Evolutionary conservation across 1,284 basidiomycete genomes (phyloP), one percentile per base, ranked within the genome.

Genomic region (Porodaedalea pini): DNA sequence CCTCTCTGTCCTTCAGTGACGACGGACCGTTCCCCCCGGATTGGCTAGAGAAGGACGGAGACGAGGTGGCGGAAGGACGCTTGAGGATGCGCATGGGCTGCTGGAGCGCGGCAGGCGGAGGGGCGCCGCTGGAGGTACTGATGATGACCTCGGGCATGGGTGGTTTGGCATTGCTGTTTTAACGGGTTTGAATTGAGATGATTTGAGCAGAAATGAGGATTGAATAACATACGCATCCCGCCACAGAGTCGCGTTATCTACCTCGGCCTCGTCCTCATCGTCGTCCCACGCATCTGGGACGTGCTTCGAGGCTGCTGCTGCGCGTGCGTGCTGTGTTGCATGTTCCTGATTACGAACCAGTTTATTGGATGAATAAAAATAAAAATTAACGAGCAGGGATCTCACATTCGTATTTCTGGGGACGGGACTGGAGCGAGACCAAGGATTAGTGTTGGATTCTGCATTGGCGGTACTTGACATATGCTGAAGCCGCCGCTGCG

Each of bases 91-190:
- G 58, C 48, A 65, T 43, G 5, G 64, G 62, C 17, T 48, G 58
- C 36, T 63, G 48, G 50, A 65, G 54, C 17, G 60, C 61, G 17
- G 53, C 63, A 1, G 60, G 51, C 2, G 64, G 63, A 31, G 54
- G 45, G 40, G 51, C 32, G 8, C 51, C 37, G 11, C 34, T 40
- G 31, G 58, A 58, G 19, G 59, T 36, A 19, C 48, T 37, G 37
- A 62, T 50, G 43, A 63, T 53, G 10, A 64, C 58, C 45, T 62
- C 51, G 10, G 65, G 65, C 62, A 65, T 64, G 29, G 64, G 65
- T 32, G 54, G 40, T 36, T 57, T 61, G n/a, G 63, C n/a, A 34
- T 66, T 63, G 25, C 64, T 65, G 54, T 25, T n/a, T 47, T 23
- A 45, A 8, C 10, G 31, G 39, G 15, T 54, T 44, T 11, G 23